phyloP scores from a whole-genome alignment of 1,139 yeast species.

The Suhomyces taliae region DNA sequence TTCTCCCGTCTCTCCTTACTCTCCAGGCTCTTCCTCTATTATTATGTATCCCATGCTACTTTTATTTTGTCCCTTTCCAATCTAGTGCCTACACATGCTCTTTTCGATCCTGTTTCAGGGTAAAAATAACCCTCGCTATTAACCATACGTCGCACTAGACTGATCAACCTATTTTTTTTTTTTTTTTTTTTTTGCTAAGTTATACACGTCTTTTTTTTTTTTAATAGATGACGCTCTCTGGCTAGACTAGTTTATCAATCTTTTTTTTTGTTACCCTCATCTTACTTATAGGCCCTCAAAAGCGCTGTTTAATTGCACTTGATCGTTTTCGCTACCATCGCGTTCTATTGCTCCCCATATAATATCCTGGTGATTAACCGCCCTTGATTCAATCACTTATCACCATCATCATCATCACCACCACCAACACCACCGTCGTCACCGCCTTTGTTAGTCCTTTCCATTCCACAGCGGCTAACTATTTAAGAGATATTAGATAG shows the following conservation, averaged over 20 bases:
- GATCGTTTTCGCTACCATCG: too few relatives aligned
- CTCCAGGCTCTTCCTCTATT: too few relatives aligned
- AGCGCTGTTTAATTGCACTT: too few relatives aligned
- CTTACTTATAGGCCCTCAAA: neutral
- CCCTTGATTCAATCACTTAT: neutral
- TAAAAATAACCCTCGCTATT: constrained; percentile 9
- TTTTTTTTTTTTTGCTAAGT: constrained; percentile 4
- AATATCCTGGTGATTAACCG: neutral
- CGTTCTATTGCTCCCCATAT: neutral
- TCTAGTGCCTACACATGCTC: neutral
- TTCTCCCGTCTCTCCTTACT: neutral
- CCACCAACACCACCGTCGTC: too few relatives aligned
- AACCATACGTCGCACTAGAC: constrained; percentile 7
- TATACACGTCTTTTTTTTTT: constrained; percentile 10
- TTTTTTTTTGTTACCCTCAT: neutral
- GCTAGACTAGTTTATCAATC: neutral
- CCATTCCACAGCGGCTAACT: too few relatives aligned
- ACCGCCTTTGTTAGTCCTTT: too few relatives aligned
- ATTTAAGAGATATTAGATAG: too few relatives aligned
- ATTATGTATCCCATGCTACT: too few relatives aligned
- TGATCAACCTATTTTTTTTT: constrained; percentile 1
- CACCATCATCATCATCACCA: too few relatives aligned
- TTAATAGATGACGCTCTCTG: constrained; percentile 9
- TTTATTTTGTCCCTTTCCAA: neutral
- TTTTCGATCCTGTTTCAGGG: constrained; percentile 7